phyloP scores from a whole-genome alignment of 805 yeast species.

The Ogataea ganodermae region DNA sequence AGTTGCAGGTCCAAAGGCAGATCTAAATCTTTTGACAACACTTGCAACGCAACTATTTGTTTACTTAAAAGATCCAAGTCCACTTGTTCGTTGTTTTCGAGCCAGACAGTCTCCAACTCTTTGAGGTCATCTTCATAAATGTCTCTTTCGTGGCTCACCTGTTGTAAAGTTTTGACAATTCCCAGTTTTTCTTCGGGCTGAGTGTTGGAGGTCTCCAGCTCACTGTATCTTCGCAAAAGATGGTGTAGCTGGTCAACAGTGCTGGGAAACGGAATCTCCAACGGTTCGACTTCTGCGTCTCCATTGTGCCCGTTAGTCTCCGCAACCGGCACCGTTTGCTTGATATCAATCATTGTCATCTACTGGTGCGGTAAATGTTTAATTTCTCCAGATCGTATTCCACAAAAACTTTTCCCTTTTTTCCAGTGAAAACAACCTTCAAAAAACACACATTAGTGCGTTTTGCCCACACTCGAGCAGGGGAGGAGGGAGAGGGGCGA shows the following conservation, averaged over 20 bases:
- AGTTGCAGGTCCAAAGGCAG: conserved; percentile 55
- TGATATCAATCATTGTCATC: conserved; percentile 7
- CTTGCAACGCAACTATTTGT: conserved; percentile 65
- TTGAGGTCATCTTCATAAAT: conserved; percentile 33
- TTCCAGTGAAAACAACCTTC: conserved; percentile 2
- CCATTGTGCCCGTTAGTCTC: conserved; percentile 5
- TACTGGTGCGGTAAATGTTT: conserved; percentile 1
- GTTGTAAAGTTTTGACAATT: conserved; percentile 42
- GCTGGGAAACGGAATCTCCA: conserved; percentile 29
- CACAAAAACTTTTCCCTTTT: conserved; percentile 3
- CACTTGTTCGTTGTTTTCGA: conserved; percentile 34
- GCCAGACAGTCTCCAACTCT: conserved; percentile 33
- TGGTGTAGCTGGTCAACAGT: conserved; percentile 28
- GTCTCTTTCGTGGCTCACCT: conserved; percentile 45
- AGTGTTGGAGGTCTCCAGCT: conserved; percentile 25
- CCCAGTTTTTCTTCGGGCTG: conserved; percentile 42
- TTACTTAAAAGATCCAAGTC: conserved; percentile 51
- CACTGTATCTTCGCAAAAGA: conserved; percentile 32
- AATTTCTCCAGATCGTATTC: neutral
- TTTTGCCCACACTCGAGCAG: conserved; percentile 6
- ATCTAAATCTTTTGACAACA: conserved; percentile 65
- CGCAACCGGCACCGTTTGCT: conserved; percentile 2
- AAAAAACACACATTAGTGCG: neutral
- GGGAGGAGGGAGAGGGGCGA: conserved; percentile 1
- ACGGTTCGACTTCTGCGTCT: conserved; percentile 12